These are phyloP conservation scores for Trichoderma sp. DNA, from an alignment of 2,329 filamentous ascomycete genomes.

Conservation along the genomic window DNA sequence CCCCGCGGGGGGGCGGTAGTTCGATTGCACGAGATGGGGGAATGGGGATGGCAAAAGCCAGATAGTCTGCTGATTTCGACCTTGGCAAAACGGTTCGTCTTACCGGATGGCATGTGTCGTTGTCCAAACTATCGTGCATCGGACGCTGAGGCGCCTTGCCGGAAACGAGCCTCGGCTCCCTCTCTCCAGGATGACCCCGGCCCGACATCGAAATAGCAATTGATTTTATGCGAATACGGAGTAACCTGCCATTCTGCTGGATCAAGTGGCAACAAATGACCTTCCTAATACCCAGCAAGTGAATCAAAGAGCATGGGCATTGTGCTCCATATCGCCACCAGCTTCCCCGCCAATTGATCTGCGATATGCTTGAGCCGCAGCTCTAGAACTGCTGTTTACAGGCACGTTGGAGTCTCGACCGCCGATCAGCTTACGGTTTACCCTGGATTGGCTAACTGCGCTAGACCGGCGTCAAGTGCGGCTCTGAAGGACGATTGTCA, in stretches of 20 bases:
- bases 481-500: neutral
- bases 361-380: neutral
- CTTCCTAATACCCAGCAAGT: neutral
- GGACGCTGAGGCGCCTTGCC: neutral
- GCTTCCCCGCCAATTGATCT: conserved; percentile 9
- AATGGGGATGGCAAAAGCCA: neutral
- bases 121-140: neutral
- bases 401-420: neutral
- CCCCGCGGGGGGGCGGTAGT: conserved; percentile 12
- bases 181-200: neutral
- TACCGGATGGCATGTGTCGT: neutral
- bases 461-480: neutral
- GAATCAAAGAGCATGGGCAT: neutral
- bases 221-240: conserved; percentile 2
- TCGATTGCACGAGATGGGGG: neutral
- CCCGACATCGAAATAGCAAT: neutral
- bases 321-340: conserved; percentile 7
- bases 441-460: neutral
- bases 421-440: neutral
- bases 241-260: neutral
- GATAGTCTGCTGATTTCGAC: neutral
- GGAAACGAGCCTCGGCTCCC: neutral
- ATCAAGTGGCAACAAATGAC: neutral
- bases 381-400: neutral
- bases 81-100: neutral